Evolutionary conservation across 345 rosid genomes (phyloP).

Genomic region (Corymbia maculata): DNA sequence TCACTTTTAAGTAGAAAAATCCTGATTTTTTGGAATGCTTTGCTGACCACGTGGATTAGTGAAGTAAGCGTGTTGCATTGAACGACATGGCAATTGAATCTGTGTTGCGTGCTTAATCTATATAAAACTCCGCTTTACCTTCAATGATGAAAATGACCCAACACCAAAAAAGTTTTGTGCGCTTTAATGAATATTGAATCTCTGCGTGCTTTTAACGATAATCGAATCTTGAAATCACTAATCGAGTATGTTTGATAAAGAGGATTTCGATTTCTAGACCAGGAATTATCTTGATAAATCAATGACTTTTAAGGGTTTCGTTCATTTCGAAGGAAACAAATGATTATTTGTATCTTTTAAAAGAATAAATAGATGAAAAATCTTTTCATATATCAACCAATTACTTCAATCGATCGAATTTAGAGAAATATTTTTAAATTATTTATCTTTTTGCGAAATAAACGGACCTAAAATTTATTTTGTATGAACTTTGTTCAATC

Average conservation of each 20-base stretch:
- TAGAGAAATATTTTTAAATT: not conserved
- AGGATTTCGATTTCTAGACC: not conserved
- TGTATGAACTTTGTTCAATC: not conserved
- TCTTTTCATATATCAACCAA: not conserved
- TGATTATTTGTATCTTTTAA: not conserved
- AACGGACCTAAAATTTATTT: not conserved
- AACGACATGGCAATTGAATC: not conserved
- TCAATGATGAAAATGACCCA: not conserved
- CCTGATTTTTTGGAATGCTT: not conserved
- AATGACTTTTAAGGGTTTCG: not conserved
- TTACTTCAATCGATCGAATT: not conserved
- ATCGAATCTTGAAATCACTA: not conserved
- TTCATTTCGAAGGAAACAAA: accelerated
- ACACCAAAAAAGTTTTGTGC: accelerated
- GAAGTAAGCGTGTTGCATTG: not conserved
- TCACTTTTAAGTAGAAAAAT: not conserved
- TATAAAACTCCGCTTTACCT: not conserved
- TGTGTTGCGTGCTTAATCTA: not conserved
- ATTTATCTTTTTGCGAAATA: not conserved
- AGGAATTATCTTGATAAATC: not conserved
- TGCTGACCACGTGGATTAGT: not conserved
- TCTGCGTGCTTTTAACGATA: not conserved
- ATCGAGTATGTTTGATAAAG: not conserved
- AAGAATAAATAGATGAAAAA: not conserved
- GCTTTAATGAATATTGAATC: not conserved